A percentile compares a stretch with the other conserved stretches of the same genome.
These are phyloP conservation scores for Fusarium sp. DNA, from an alignment of 2,329 filamentous ascomycete species.

Conservation along the genomic window DNA sequence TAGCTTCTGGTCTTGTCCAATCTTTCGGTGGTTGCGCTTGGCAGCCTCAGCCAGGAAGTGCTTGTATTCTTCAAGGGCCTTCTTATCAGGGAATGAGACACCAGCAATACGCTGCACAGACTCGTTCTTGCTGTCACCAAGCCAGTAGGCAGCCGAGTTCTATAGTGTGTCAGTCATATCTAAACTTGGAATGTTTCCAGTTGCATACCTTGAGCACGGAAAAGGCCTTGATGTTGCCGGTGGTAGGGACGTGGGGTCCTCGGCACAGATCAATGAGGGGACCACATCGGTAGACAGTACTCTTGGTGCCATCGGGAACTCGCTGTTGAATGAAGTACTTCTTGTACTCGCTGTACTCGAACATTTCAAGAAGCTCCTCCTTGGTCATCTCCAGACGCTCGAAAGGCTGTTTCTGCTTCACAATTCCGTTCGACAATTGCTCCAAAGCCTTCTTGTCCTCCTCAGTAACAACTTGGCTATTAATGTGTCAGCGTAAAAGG, in stretches of 20 bases:
- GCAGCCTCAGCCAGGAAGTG: conserved; percentile 98
- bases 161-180: conserved; percentile 60
- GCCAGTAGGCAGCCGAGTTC: conserved; percentile 82
- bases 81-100: conserved; percentile 96
- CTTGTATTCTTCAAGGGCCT: conserved; percentile 90
- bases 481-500: conserved; percentile 52
- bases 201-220: conserved; percentile 80
- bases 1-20: conserved; percentile 94
- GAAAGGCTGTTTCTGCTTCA: conserved; percentile 97
- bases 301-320: conserved; percentile 84
- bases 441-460: conserved; percentile 90
- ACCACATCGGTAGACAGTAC: conserved; percentile 94
- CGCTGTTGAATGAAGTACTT: conserved; percentile 85
- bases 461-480: conserved; percentile 75
- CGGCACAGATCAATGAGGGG: conserved; percentile 95
- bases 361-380: conserved; percentile 92
- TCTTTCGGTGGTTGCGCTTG: conserved; percentile 93
- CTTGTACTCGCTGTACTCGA: conserved; percentile 98
- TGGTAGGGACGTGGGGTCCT: conserved; percentile 92
- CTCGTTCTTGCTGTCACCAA: conserved; percentile 93
- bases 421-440: conserved; percentile 80
- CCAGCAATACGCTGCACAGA: conserved; percentile 96
- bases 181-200: not conserved
- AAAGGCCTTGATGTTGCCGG: conserved; percentile 93
- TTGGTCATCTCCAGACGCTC: conserved; percentile 90